Evolutionary conservation across 2,329 filamentous ascomycete genomes (phyloP).

Genomic region (Colletotrichum godetiae): DNA sequence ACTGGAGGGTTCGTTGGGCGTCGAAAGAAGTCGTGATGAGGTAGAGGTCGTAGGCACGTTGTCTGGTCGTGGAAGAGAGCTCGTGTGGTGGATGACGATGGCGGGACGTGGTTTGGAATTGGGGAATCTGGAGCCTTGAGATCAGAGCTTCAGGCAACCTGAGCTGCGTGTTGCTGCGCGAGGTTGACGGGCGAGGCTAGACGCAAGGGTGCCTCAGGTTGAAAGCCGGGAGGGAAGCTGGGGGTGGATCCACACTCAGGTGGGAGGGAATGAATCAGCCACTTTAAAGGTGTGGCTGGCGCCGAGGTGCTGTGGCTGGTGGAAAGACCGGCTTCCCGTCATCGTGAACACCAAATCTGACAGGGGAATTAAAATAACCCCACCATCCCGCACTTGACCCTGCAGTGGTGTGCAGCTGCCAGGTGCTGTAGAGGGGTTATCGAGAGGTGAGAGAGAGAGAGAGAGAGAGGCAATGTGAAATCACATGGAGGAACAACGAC

Average conservation of each 20-base stretch:
- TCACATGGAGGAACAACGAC: background rate
- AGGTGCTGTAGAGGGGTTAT: slow-evolving; percentile 20
- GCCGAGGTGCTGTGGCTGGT: background rate
- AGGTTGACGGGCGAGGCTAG: slow-evolving; percentile 33
- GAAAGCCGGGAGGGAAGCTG: background rate
- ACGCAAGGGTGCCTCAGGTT: slow-evolving; percentile 31
- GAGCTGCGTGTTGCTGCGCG: slow-evolving; percentile 38
- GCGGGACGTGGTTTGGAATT: slow-evolving; percentile 39
- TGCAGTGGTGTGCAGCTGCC: slow-evolving; percentile 33
- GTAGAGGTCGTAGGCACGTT: slow-evolving; percentile 8
- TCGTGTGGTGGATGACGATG: slow-evolving; percentile 30
- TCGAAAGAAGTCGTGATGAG: background rate
- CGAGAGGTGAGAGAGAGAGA: background rate
- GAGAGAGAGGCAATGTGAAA: background rate
- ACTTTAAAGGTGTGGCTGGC: slow-evolving; percentile 3
- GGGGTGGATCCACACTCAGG: background rate
- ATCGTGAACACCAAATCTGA: background rate
- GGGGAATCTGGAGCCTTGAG: slow-evolving; percentile 35
- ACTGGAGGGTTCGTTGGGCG: background rate
- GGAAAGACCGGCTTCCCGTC: background rate
- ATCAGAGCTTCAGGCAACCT: slow-evolving; percentile 38
- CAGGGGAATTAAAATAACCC: slow-evolving; percentile 17
- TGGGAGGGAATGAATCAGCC: background rate
- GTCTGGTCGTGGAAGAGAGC: slow-evolving; percentile 8
- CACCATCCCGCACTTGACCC: slow-evolving; percentile 29